phyloP scores from a whole-genome alignment of 2,329 filamentous ascomycete genomes.

The Colletotrichum agaves region DNA sequence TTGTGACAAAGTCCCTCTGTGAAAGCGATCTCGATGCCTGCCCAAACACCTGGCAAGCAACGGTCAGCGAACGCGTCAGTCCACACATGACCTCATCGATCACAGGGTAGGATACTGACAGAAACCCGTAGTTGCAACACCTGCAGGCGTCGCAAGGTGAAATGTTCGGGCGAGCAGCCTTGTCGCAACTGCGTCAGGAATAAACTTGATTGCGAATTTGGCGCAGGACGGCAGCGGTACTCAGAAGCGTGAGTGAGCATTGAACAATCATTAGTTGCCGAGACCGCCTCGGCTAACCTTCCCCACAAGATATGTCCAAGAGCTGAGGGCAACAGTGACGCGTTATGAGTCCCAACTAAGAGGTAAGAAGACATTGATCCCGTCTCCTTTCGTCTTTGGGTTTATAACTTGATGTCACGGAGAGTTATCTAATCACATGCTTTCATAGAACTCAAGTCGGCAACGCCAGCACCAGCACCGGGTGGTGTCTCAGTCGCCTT shows the following conservation, averaged over 20 bases:
- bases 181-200: constrained; percentile 48
- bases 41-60: constrained; percentile 20
- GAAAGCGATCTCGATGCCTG: constrained; percentile 23
- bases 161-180: constrained; percentile 47
- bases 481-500: constrained; percentile 8
- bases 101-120: constrained; percentile 1
- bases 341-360: constrained; percentile 29
- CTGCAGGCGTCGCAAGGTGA: constrained; percentile 49
- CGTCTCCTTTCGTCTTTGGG: no score
- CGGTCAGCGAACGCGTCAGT: constrained; percentile 37
- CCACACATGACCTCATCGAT: constrained; percentile 12
- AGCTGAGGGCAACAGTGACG: constrained; percentile 26
- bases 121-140: constrained; percentile 21
- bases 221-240: constrained; percentile 38
- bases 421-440: neutral
- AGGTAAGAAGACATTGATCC: neutral
- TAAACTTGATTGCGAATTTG: constrained; percentile 47
- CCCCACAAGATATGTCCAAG: constrained; percentile 22
- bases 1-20: neutral
- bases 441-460: constrained; percentile 17
- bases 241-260: constrained; percentile 35
- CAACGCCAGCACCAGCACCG: neutral
- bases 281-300: neutral
- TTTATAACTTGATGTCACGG: fast-evolving
- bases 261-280: neutral